Base-by-base conservation (phyloP, 129 eudicot genomes). In the Erigeron canadensis region DNA sequence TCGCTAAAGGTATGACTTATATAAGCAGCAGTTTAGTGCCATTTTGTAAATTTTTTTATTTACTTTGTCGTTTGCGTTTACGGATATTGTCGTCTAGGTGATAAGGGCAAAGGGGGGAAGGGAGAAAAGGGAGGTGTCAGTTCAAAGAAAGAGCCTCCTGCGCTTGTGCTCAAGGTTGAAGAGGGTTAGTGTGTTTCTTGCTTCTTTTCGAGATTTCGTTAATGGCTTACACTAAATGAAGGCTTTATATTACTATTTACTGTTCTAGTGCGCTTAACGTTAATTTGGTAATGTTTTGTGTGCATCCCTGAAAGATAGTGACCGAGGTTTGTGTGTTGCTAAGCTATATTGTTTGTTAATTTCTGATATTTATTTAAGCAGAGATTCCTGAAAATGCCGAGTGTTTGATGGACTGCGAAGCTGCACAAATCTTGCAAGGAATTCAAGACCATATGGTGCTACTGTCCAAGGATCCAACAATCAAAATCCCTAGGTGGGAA, bases 351-450 rank as follows among this genome's bases (percentile, higher is more conserved):
- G 7, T 73, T 17, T 66, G 10, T 53, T 55, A 67, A 50, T 18
- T 5, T 46, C 21, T 74, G 57, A 17, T 69, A 61, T 40, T 75
- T 3, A n/a, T 38, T 70, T 59, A 44, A 59, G 76, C 89, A 93
- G 98, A 87, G 72, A 81, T 93, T 67, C 90, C 95, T 21, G 81
- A 82, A 62, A 82, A 84, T 74, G 78, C 89, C 6, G 76, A 47
- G 55, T 89, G 91, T 81, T 63, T 93, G 78, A 93, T 82, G 86
- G 96, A 93, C 78, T 87, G 96, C 75, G 98, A 93, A 81, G 98
- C 96, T 63, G 95, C 85, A 44, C 84, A 87, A 75, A 85, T 87
- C 48, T 82, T 93, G 65, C 86, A 81, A 76, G 90, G 90, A 77
- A 86, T 94, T 64, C 95, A 89, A 71, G 98, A 89, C 53, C 90